Base-by-base conservation (phyloP, 345 rosid species). In the Atalantia buxifolia region DNA sequence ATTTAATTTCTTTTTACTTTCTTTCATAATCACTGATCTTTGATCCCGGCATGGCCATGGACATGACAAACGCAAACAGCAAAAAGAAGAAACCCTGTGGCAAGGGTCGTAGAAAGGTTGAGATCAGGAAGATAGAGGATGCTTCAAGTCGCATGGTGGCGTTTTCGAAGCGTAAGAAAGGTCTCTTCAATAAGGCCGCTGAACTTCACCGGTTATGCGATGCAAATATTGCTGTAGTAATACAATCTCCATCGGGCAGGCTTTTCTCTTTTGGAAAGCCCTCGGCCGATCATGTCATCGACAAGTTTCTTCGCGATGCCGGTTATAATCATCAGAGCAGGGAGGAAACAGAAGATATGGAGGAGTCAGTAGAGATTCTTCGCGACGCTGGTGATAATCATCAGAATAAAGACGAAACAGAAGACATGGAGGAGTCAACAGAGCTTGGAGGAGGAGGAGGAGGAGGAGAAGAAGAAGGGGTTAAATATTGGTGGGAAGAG, bases 161-260 rank as follows among this genome's bases (percentile, higher is more conserved):
- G 12, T 81, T 81, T 40, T 75, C 80, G 28, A 81, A 84, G 82
- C 80, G 86, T 1, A 79, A 80, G 13, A 71, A 53, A 2, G 86
- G 86, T 27, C 68, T 84, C 42, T 68, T 84, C 68, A 84, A 72
- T 60, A 84, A 84, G 68, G 80, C 82, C 1, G 38, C 6, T 9
- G 80, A 81, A n/a, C 73, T 78, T 9, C 71, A 68, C 68, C 35
- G 64, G 22, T 42, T 78, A 0, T 84, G 75, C 19, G 82, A 76
- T n/a, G 80, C 80, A 14, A 73, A 78, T 69, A 73, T 71, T 22
- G 78, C 82, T 19, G 66, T 78, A 53, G 67, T 84, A 28, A 30
- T 76, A 21, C 78, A 78, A 16, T 81, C 86, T 12, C 64, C 76
- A 4, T 53, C 36, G 9, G 78, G 79, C 40, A 71, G 38, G 50